phyloP scores from a whole-genome alignment of 163 green algal species.

The Chlamydomonas reinhardtii region DNA sequence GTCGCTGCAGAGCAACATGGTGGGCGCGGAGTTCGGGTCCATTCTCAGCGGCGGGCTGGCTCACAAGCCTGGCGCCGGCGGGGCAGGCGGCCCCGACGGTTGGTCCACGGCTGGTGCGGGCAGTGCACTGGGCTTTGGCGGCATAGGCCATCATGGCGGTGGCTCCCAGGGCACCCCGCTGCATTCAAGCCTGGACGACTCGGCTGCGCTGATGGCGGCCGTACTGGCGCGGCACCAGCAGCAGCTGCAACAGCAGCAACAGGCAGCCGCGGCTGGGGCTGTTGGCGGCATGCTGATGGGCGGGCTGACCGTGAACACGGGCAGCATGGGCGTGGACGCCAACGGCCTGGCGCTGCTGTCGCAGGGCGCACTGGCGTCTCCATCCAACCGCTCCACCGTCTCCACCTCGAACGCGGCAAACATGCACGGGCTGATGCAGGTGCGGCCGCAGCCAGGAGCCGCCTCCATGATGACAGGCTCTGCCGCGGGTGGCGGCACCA shows the following conservation, averaged over 20 bases:
- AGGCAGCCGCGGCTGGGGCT: not conserved
- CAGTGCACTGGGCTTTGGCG: not conserved
- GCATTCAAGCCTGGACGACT: not conserved
- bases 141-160: not conserved
- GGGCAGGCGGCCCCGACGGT: not conserved
- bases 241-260: not conserved
- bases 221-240: not conserved
- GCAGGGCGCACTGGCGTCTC: not conserved
- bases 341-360: too few species aligned
- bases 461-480: not conserved
- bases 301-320: not conserved
- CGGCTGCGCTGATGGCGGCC: too few species aligned
- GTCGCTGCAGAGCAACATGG: conserved; percentile 1
- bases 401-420: not conserved
- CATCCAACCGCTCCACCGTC: not conserved
- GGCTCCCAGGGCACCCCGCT: too few species aligned
- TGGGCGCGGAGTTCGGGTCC: conserved; percentile 6
- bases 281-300: not conserved
- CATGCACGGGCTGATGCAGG: conserved; percentile 21
- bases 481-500: not conserved
- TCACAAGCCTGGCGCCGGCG: not conserved
- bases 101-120: not conserved
- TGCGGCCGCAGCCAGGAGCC: not conserved
- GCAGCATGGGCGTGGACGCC: too few species aligned
- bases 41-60: not conserved